phyloP scores from a whole-genome alignment of 2,329 filamentous ascomycete genomes.

The Neodidymelliopsis sp. region DNA sequence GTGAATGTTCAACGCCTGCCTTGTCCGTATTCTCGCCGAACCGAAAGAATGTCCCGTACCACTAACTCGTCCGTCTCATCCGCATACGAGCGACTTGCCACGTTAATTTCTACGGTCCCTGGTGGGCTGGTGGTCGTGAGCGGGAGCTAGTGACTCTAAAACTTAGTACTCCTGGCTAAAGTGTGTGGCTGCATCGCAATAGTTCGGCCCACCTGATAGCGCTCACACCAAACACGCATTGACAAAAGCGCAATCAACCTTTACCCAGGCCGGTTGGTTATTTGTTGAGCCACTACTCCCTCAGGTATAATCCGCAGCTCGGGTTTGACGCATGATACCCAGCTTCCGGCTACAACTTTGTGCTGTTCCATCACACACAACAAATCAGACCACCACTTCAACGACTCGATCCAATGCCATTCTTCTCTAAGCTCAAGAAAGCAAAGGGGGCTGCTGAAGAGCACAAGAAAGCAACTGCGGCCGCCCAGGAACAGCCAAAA shows the following conservation, averaged over 20 bases:
- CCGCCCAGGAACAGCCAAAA: slow-evolving; percentile 22
- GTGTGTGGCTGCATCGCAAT: slow-evolving; percentile 18
- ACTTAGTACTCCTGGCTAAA: slow-evolving; percentile 15
- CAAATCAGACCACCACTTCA: not conserved
- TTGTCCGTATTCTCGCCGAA: not conserved
- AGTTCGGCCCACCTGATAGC: slow-evolving; percentile 18
- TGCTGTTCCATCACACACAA: not conserved
- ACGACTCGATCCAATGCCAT: slow-evolving; percentile 33
- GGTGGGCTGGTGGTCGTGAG: slow-evolving; percentile 16
- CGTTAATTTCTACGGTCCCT: slow-evolving; percentile 9
- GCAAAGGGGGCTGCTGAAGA: slow-evolving; percentile 39
- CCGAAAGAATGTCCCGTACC: slow-evolving; percentile 3
- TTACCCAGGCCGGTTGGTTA: slow-evolving; percentile 6
- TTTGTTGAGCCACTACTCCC: slow-evolving; percentile 18
- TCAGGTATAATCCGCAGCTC: slow-evolving; percentile 13
- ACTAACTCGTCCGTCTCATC: slow-evolving; percentile 10
- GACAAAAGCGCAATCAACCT: slow-evolving; percentile 19
- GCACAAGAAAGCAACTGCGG: slow-evolving; percentile 28
- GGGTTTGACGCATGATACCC: slow-evolving; percentile 1
- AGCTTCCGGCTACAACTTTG: too few relatives aligned
- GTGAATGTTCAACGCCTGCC: not conserved
- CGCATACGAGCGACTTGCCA: slow-evolving; percentile 1
- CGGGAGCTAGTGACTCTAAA: slow-evolving; percentile 15
- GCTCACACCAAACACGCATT: slow-evolving; percentile 18
- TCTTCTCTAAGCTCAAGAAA: slow-evolving; percentile 43